These are phyloP conservation scores for Mesembryanthemum crystallinum DNA, from an alignment of 148 eudicot genomes.

Conservation along the genomic window DNA sequence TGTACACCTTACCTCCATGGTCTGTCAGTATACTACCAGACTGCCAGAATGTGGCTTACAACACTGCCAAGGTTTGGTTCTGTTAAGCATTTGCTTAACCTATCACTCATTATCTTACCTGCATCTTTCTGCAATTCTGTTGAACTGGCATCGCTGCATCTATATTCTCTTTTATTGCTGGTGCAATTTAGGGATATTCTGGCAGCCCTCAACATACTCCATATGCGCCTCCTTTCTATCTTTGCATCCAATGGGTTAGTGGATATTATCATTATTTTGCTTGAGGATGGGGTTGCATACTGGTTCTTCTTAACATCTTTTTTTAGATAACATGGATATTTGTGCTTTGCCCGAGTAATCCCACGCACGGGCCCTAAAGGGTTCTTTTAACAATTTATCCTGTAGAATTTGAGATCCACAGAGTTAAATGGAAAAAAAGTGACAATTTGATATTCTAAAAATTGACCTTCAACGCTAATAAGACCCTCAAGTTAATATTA, in stretches of 20 bases:
- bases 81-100: conserved; percentile 9
- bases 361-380: too few relatives aligned
- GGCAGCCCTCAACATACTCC: neutral
- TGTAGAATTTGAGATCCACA: too few relatives aligned
- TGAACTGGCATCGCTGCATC: neutral
- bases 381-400: too few relatives aligned
- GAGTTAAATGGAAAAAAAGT: neutral
- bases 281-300: neutral
- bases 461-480: neutral
- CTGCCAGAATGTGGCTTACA: conserved; percentile 78
- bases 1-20: conserved; percentile 85
- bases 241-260: conserved; percentile 6
- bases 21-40: conserved; percentile 97
- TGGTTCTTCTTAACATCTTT: neutral
- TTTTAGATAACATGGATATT: too few relatives aligned
- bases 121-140: neutral
- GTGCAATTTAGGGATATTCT: neutral
- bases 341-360: too few relatives aligned
- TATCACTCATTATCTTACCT: conserved; percentile 12
- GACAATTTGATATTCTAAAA: too few relatives aligned
- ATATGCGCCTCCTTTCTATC: neutral
- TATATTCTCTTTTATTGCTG: neutral
- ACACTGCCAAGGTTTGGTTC: conserved; percentile 76
- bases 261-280: neutral
- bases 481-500: too few relatives aligned